Evolutionary conservation across 2,329 filamentous ascomycete species (phyloP).

Genomic region (Furcasterigmium furcatum): DNA sequence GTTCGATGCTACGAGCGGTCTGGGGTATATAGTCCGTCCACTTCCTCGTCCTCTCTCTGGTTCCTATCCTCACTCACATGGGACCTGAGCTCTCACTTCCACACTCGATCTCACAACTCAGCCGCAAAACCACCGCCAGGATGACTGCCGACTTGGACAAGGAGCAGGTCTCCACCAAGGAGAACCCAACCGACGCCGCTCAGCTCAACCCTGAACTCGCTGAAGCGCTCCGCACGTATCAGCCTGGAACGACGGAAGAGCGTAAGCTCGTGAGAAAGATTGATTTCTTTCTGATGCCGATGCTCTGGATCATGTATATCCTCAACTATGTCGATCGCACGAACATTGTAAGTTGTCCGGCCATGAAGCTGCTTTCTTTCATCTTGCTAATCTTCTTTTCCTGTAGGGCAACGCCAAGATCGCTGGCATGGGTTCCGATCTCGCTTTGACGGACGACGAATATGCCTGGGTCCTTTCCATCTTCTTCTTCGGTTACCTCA

Average conservation of each 20-base stretch:
- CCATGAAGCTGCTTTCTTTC: no score
- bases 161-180: slow-evolving; percentile 7
- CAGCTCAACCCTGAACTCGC: slow-evolving; percentile 17
- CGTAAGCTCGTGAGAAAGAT: slow-evolving; percentile 15
- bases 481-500: slow-evolving; percentile 51
- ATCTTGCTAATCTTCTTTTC: no score
- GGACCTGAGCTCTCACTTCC: no score
- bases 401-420: slow-evolving; percentile 49
- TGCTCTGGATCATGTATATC: slow-evolving; percentile 17
- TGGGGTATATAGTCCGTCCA: no score
- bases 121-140: not conserved
- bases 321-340: slow-evolving; percentile 22
- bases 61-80: no score
- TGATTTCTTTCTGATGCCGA: slow-evolving; percentile 7
- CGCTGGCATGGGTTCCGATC: slow-evolving; percentile 44
- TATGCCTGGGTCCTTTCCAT: slow-evolving; percentile 49
- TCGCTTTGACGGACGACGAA: slow-evolving; percentile 40
- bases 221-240: slow-evolving; percentile 20
- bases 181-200: slow-evolving; percentile 9
- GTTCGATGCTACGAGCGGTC: no score
- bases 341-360: slow-evolving; percentile 21
- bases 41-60: no score
- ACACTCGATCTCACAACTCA: no score
- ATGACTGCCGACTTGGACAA: slow-evolving; percentile 4
- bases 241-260: slow-evolving; percentile 17